Conservation (phyloP, 305 asterid genomes). For the Fraxinus greggii region DNA sequence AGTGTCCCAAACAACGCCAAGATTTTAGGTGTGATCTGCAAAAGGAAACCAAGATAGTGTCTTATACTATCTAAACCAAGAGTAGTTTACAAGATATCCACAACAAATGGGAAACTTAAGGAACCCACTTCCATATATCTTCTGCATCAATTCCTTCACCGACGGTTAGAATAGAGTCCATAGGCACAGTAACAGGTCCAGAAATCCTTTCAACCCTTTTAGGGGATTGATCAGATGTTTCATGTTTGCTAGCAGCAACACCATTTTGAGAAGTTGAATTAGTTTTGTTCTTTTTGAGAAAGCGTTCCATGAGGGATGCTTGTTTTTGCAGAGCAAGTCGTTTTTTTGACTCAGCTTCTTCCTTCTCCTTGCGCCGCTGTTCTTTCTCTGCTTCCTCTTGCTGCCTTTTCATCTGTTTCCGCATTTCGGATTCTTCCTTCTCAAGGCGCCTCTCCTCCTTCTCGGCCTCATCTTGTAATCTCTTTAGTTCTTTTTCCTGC, state of each 20-base stretch:
- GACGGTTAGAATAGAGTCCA: conserved; percentile 63
- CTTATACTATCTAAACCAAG: conserved; percentile 14
- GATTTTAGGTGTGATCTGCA: conserved; percentile 67
- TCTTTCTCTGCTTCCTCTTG: conserved; percentile 79
- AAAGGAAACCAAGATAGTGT: conserved; percentile 28
- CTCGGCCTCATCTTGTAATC: conserved; percentile 72
- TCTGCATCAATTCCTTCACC: conserved; percentile 37
- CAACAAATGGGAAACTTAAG: conserved; percentile 16
- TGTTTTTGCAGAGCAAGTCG: conserved; percentile 71
- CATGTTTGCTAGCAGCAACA: conserved; percentile 33
- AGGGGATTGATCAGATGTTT: conserved; percentile 30
- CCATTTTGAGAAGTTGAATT: conserved; percentile 37
- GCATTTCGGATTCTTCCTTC: conserved; percentile 69
- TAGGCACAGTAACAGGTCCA: conserved; percentile 53
- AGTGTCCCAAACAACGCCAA: conserved; percentile 52
- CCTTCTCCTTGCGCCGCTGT: conserved; percentile 76
- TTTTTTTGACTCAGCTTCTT: conserved; percentile 70
- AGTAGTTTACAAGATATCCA: neutral
- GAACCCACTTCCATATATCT: conserved; percentile 65
- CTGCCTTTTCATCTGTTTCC: conserved; percentile 61
- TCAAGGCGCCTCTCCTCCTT: conserved; percentile 70
- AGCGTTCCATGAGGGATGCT: conserved; percentile 92
- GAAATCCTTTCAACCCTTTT: conserved; percentile 33
- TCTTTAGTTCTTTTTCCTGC: conserved; percentile 79
- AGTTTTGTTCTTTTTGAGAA: conserved; percentile 58